These are phyloP conservation scores for Zygoascus bituminiphila DNA, from an alignment of 805 yeast genomes.

Conservation along the genomic window DNA sequence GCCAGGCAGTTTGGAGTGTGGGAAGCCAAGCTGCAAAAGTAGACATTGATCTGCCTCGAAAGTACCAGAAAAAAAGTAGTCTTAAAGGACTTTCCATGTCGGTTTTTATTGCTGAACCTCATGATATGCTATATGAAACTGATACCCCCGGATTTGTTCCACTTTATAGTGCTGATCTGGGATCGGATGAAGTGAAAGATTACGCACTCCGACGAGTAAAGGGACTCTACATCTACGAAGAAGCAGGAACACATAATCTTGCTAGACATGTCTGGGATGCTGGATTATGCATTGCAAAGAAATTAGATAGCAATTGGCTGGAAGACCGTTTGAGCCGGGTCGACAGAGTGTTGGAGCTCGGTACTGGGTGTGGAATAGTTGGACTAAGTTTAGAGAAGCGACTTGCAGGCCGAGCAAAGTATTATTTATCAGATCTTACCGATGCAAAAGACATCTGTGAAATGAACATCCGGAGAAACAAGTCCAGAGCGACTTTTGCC, in stretches of 20 bases:
- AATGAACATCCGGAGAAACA: slow-evolving; percentile 26
- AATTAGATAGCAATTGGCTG: not conserved
- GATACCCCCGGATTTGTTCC: slow-evolving; percentile 7
- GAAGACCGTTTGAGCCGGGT: not conserved
- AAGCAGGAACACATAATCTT: slow-evolving; percentile 31
- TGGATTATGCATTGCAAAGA: slow-evolving; percentile 20
- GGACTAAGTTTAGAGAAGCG: slow-evolving; percentile 27
- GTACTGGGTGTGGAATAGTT: slow-evolving; percentile 38
- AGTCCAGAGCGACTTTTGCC: slow-evolving; percentile 19
- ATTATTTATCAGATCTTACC: slow-evolving; percentile 31
- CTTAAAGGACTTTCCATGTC: not conserved
- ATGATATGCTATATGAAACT: slow-evolving; percentile 7
- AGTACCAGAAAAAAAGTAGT: not conserved
- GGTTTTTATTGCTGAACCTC: not conserved
- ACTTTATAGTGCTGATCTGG: slow-evolving; percentile 4
- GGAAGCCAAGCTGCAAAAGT: not conserved
- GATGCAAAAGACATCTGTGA: slow-evolving; percentile 34
- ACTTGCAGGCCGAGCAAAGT: slow-evolving; percentile 11
- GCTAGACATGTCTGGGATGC: slow-evolving; percentile 41
- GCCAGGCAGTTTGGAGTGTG: not conserved
- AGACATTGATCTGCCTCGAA: not conserved
- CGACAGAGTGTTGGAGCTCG: slow-evolving; percentile 31
- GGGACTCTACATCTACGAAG: slow-evolving; percentile 26
- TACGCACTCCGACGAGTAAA: not conserved
- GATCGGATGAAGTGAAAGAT: not conserved